Conservation (phyloP, 2,329 filamentous ascomycete genomes). For the Aspergillus neotritici region DNA sequence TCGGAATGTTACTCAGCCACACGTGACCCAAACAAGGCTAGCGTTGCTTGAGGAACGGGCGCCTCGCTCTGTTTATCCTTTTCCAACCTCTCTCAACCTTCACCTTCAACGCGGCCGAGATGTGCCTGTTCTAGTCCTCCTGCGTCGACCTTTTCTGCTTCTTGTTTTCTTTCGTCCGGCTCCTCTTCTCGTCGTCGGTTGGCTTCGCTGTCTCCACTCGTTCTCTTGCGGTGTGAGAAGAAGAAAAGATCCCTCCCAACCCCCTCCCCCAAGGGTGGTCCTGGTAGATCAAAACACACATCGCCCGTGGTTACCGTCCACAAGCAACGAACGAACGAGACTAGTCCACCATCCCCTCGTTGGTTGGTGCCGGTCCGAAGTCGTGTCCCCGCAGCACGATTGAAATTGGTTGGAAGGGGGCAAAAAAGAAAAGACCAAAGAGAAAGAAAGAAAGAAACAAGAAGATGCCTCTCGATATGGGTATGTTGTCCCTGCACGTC, state of each 20-base stretch:
- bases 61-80: conserved; percentile 35
- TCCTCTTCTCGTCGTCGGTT: background rate
- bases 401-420: too few relatives aligned
- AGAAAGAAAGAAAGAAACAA: conserved; percentile 7
- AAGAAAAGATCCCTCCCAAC: background rate
- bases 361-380: too few relatives aligned
- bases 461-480: conserved; percentile 30
- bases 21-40: conserved; percentile 33
- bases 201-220: background rate
- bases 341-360: conserved; percentile 1
- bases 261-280: conserved; percentile 20
- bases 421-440: background rate
- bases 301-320: conserved; percentile 25
- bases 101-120: conserved; percentile 17
- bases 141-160: background rate
- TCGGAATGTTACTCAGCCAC: conserved; percentile 22
- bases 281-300: conserved; percentile 26
- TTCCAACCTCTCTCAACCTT: conserved; percentile 15
- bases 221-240: conserved; percentile 7
- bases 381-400: too few relatives aligned
- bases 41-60: conserved; percentile 40
- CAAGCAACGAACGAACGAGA: conserved; percentile 18
- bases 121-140: conserved; percentile 16
- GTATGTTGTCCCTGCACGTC: conserved; percentile 19
- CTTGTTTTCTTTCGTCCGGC: conserved; percentile 2